Conservation (phyloP, 1,284 basidiomycete species). For the Cutaneotrichosporon spelunceum region DNA sequence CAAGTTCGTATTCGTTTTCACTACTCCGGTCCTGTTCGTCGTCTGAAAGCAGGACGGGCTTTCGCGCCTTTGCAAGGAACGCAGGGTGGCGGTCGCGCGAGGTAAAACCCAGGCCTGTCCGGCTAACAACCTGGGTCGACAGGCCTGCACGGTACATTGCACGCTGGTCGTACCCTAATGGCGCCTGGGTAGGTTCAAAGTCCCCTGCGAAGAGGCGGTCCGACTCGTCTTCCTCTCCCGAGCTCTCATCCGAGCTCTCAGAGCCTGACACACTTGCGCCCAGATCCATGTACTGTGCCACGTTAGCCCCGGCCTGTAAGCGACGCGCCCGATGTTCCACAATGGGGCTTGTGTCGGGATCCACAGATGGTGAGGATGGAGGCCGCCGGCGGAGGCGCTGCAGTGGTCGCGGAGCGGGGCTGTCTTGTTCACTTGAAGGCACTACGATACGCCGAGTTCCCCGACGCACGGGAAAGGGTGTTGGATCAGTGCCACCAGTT, state of each 20-base stretch:
- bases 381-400: constrained; percentile 17
- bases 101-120: constrained; percentile 38
- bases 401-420: constrained; percentile 11
- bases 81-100: constrained; percentile 13
- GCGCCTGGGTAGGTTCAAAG: constrained; percentile 54
- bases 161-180: constrained; percentile 50
- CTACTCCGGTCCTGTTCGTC: constrained; percentile 38
- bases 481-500: constrained; percentile 3
- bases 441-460: background rate
- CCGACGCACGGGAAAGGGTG: constrained; percentile 14
- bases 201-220: constrained; percentile 51
- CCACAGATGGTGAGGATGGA: background rate
- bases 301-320: background rate
- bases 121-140: constrained; percentile 38
- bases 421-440: constrained; percentile 9
- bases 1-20: constrained; percentile 47
- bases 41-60: constrained; percentile 42
- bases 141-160: constrained; percentile 47
- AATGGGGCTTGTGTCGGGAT: background rate
- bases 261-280: constrained; percentile 42
- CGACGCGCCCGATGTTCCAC: background rate
- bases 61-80: constrained; percentile 45
- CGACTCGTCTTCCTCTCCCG: constrained; percentile 47
- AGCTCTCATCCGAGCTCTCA: constrained; percentile 39
- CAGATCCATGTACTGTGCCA: constrained; percentile 26